Percentiles rank a stretch among this genome's conserved stretches.
phyloP scores from a whole-genome alignment of 2,329 filamentous ascomycete genomes.

The Cercospora zeina region DNA sequence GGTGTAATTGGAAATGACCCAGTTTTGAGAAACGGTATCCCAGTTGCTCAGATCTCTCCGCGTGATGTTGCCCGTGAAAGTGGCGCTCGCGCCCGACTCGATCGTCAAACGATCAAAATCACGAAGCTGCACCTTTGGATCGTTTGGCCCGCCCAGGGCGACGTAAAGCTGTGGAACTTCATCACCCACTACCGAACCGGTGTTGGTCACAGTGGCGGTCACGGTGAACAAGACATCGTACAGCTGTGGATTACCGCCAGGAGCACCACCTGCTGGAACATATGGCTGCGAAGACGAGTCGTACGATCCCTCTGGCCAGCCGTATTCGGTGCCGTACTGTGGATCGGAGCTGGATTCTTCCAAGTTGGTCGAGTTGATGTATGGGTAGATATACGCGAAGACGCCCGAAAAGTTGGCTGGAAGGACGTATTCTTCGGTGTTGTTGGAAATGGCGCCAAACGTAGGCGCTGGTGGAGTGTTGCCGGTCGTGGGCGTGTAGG shows the following conservation, averaged over 20 bases:
- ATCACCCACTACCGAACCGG: conserved; percentile 63
- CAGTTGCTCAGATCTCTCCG: conserved; percentile 85
- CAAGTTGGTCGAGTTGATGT: conserved; percentile 64
- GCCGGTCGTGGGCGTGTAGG: conserved; percentile 63
- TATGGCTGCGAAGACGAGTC: conserved; percentile 60
- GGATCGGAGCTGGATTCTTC: conserved; percentile 59
- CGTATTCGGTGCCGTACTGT: conserved; percentile 64
- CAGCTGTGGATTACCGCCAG: conserved; percentile 62
- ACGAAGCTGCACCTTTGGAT: conserved; percentile 53
- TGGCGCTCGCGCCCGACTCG: conserved; percentile 64
- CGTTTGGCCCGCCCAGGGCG: conserved; percentile 73
- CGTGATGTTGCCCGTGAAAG: conserved; percentile 69
- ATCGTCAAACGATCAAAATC: conserved; percentile 79
- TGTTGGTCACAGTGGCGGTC: conserved; percentile 70
- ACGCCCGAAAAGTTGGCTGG: conserved; percentile 59
- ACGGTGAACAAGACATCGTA: conserved; percentile 71
- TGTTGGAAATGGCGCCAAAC: conserved; percentile 64
- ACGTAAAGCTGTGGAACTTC: conserved; percentile 77
- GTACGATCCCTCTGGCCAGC: conserved; percentile 58
- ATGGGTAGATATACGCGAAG: conserved; percentile 67
- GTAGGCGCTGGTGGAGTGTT: conserved; percentile 63
- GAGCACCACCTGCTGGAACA: conserved; percentile 58
- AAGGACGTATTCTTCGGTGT: conserved; percentile 67
- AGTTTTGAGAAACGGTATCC: conserved; percentile 78
- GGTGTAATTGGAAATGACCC: conserved; percentile 60